Evolutionary conservation across 2,329 filamentous ascomycete genomes (phyloP).

Genomic region (Gnomoniopsis sp.): DNA sequence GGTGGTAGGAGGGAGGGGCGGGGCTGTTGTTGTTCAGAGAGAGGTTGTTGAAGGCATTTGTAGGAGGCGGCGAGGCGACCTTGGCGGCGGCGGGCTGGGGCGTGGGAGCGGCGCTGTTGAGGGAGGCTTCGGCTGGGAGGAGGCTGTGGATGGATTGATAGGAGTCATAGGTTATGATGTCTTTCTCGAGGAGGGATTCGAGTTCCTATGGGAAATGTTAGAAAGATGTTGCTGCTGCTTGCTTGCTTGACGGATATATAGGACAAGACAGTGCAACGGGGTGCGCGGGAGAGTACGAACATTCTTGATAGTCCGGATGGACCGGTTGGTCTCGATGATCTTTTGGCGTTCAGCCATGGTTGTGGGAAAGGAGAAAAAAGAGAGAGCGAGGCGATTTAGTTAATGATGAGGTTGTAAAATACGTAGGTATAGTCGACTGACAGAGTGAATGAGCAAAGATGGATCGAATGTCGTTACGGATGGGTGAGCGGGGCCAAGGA

Average conservation of each 20-base stretch:
- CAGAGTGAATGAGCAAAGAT: too few species aligned
- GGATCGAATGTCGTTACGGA: too few species aligned
- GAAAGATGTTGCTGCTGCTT: background rate
- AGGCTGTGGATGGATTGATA: conserved; percentile 72
- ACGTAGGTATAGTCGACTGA: too few species aligned
- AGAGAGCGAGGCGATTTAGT: too few species aligned
- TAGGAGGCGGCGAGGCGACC: conserved; percentile 25
- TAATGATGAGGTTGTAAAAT: too few species aligned
- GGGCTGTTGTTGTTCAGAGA: conserved; percentile 30
- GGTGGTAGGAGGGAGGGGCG: conserved; percentile 49
- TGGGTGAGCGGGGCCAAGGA: background rate
- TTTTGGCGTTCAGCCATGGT: conserved; percentile 47
- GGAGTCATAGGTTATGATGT: conserved; percentile 70
- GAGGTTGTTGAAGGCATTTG: conserved; percentile 41
- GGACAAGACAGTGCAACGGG: too few species aligned
- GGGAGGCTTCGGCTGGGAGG: conserved; percentile 68
- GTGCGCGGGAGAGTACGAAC: conserved; percentile 44
- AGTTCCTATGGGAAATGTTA: conserved; percentile 65
- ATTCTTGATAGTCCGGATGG: conserved; percentile 82
- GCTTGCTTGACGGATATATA: too few species aligned
- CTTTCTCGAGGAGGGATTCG: conserved; percentile 80
- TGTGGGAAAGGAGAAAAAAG: background rate
- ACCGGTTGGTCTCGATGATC: conserved; percentile 73
- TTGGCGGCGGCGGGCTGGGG: conserved; percentile 25
- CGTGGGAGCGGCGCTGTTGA: conserved; percentile 45